Percentiles rank a stretch among this genome's conserved stretches.
Conservation (phyloP, 192 early-diverging fungal species). For the Phycomyces nitens region DNA sequence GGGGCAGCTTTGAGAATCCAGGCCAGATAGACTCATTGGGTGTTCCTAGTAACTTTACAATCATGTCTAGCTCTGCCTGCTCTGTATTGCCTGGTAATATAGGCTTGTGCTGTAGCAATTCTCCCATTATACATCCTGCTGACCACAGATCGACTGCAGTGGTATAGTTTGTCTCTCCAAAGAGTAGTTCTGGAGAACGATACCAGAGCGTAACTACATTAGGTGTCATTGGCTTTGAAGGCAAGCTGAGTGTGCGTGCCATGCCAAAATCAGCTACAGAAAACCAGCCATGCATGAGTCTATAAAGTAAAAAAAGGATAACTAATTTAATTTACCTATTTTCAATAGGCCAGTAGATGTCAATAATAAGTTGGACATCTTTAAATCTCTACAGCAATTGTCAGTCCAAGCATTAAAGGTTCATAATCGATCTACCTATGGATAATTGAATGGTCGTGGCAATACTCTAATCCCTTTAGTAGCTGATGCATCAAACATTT, state of each 20-base stretch:
- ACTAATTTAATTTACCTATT: constrained; percentile 47
- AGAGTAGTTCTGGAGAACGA: constrained; percentile 73
- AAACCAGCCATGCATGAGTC: too few relatives aligned
- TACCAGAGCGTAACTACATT: constrained; percentile 87
- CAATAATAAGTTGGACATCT: constrained; percentile 74
- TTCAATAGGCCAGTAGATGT: constrained; percentile 66
- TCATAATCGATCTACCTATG: constrained; percentile 29
- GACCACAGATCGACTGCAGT: constrained; percentile 82
- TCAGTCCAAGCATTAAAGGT: not conserved
- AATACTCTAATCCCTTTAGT: constrained; percentile 64
- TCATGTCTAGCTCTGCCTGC: constrained; percentile 67
- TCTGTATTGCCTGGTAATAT: constrained; percentile 84
- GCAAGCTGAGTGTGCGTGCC: constrained; percentile 60
- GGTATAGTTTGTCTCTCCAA: constrained; percentile 71
- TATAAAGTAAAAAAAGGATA: constrained; percentile 5
- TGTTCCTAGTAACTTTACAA: constrained; percentile 71
- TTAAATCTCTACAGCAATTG: constrained; percentile 56
- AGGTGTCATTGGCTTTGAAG: constrained; percentile 71
- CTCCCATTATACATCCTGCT: constrained; percentile 81
- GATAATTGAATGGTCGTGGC: constrained; percentile 63
- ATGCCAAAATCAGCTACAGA: constrained; percentile 74
- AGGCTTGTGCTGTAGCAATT: constrained; percentile 68
- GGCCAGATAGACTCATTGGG: constrained; percentile 78
- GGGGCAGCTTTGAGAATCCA: constrained; percentile 64
- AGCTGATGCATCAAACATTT: constrained; percentile 76